Evolutionary conservation across 2,329 filamentous ascomycete species (phyloP).

Genomic region (Neonectria punicea): DNA sequence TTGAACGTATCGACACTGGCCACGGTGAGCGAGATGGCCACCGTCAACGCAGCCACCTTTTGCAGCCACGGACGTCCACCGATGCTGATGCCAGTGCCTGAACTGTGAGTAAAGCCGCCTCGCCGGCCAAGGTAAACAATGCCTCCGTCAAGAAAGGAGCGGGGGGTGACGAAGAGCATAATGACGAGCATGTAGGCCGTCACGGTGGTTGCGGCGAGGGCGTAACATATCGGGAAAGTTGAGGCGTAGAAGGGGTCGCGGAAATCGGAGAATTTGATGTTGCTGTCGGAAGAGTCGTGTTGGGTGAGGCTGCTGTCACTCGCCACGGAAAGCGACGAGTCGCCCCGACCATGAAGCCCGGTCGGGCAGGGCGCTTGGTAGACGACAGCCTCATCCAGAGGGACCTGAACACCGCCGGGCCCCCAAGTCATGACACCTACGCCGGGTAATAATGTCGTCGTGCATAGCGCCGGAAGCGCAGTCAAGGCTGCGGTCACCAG

Average conservation of each 20-base stretch:
- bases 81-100: constrained; percentile 81
- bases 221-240: constrained; percentile 91
- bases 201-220: constrained; percentile 89
- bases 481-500: constrained; percentile 42
- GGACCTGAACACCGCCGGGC: constrained; percentile 63
- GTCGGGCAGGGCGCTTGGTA: constrained; percentile 56
- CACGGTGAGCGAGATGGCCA: constrained; percentile 88
- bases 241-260: constrained; percentile 93
- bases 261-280: constrained; percentile 68
- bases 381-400: constrained; percentile 67
- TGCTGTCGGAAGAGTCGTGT: constrained; percentile 44
- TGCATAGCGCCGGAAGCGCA: constrained; percentile 50
- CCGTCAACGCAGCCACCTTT: constrained; percentile 78
- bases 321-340: constrained; percentile 51
- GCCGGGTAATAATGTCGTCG: constrained; percentile 55
- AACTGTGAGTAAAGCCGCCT: constrained; percentile 87
- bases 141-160: constrained; percentile 89
- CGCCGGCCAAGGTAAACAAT: constrained; percentile 82
- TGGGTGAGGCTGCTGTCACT: constrained; percentile 48
- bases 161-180: constrained; percentile 93
- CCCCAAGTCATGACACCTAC: constrained; percentile 61
- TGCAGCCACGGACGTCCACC: constrained; percentile 95
- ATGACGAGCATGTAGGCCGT: constrained; percentile 92
- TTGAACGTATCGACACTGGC: constrained; percentile 91
- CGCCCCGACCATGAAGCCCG: constrained; percentile 34